A percentile compares a stretch with the other conserved stretches of the same genome.
Conservation (phyloP, 139 green algal genomes). For the Coelastrella sp. region DNA sequence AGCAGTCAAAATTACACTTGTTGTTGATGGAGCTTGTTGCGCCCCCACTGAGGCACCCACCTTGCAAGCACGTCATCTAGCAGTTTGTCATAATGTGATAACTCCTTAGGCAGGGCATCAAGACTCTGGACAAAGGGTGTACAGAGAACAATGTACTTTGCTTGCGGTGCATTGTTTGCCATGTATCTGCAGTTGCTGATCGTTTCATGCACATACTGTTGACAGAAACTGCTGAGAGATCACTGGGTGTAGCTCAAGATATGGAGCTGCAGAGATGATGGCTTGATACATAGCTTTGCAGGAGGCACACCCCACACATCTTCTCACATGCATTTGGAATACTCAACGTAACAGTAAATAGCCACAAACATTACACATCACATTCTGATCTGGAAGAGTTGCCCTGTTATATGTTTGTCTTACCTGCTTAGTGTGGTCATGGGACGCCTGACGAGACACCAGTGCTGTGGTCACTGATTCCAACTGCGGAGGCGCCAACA, state of each 20-base stretch:
- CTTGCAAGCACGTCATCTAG: constrained; percentile 13
- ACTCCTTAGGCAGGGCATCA: constrained; percentile 24
- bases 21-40: neutral
- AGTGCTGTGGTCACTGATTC: neutral
- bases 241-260: too few species aligned
- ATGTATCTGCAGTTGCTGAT: neutral
- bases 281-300: too few species aligned
- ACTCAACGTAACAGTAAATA: too few species aligned
- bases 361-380: too few species aligned
- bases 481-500: neutral
- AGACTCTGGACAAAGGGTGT: constrained; percentile 22
- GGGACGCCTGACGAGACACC: neutral
- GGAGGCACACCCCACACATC: too few species aligned
- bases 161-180: neutral
- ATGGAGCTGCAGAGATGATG: too few species aligned
- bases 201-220: too few species aligned
- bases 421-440: neutral
- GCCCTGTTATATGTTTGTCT: neutral
- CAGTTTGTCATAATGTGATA: constrained; percentile 16
- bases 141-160: neutral
- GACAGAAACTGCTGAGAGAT: too few species aligned
- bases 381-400: neutral
- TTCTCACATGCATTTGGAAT: too few species aligned
- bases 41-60: neutral
- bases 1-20: neutral